A percentile compares a stretch with the other conserved stretches of the same genome.
phyloP scores from a whole-genome alignment of 768 basidiomycete genomes.

The Gymnopilus junonius region DNA sequence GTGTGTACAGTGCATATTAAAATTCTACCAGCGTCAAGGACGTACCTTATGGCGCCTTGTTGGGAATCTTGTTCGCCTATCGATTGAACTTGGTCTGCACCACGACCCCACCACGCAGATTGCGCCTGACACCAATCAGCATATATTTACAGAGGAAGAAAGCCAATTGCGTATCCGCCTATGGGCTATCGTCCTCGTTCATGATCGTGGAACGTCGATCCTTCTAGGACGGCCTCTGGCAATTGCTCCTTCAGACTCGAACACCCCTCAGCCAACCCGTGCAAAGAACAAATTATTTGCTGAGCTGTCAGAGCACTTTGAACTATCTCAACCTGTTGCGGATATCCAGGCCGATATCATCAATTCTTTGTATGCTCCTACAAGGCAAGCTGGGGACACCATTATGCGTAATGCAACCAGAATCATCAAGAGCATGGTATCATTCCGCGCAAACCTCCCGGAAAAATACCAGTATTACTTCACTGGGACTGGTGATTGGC shows the following conservation, averaged over 20 bases:
- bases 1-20: not conserved
- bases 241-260: conserved; percentile 82
- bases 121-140: conserved; percentile 40
- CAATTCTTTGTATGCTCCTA: conserved; percentile 82
- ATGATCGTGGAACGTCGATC: conserved; percentile 88
- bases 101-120: conserved; percentile 79
- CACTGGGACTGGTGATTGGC: conserved; percentile 78
- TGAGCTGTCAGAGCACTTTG: conserved; percentile 81
- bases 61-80: conserved; percentile 80
- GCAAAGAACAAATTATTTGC: conserved; percentile 38
- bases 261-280: conserved; percentile 73
- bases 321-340: conserved; percentile 72
- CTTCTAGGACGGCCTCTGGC: conserved; percentile 85
- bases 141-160: conserved; percentile 74
- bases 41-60: conserved; percentile 88
- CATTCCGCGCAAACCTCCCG: conserved; percentile 71
- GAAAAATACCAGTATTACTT: conserved; percentile 78
- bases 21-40: conserved; percentile 72
- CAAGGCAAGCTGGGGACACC: conserved; percentile 67
- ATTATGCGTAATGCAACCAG: conserved; percentile 79
- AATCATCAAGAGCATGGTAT: conserved; percentile 77
- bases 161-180: conserved; percentile 78
- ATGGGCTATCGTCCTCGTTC: conserved; percentile 85
- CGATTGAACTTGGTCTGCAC: conserved; percentile 84
- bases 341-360: conserved; percentile 91